Percentiles rank a stretch among this genome's conserved stretches.
Conservation (phyloP, 768 basidiomycete species). For the Boletales sp. region DNA sequence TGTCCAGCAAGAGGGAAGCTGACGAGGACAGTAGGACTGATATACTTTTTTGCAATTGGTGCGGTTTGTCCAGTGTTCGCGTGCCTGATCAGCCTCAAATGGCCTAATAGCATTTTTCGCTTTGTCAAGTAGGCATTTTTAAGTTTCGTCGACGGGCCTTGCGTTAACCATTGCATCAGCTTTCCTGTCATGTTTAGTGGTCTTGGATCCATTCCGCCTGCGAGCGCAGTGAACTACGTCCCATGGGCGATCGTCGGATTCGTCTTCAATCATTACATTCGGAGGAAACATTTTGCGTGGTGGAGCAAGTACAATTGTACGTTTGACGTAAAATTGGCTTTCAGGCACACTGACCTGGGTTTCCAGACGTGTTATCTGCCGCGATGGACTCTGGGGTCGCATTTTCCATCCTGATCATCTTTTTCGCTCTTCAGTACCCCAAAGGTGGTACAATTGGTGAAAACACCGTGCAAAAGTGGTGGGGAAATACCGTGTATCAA, state of each 20-base stretch:
- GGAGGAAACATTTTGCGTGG: conserved; percentile 61
- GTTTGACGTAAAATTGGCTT: neutral
- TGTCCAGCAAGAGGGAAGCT: neutral
- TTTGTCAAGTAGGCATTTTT: conserved; percentile 54
- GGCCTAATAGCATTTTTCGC: conserved; percentile 57
- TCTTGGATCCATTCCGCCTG: conserved; percentile 60
- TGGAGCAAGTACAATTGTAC: conserved; percentile 55
- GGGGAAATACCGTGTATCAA: conserved; percentile 42
- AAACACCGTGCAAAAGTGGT: conserved; percentile 56
- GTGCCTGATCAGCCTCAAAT: conserved; percentile 54
- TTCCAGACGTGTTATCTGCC: conserved; percentile 60
- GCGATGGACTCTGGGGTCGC: conserved; percentile 72
- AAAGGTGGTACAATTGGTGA: conserved; percentile 54
- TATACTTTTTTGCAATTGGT: conserved; percentile 79
- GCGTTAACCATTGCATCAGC: conserved; percentile 18
- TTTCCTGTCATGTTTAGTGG: conserved; percentile 54
- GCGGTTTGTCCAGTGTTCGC: conserved; percentile 54
- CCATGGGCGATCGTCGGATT: conserved; percentile 65
- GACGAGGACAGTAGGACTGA: conserved; percentile 33
- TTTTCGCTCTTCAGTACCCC: conserved; percentile 66
- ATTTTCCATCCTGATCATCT: conserved; percentile 50
- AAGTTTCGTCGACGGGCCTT: neutral
- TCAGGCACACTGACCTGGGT: conserved; percentile 14
- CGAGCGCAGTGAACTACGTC: conserved; percentile 62
- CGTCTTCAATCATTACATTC: conserved; percentile 60